Conservation (phyloP, 2,329 filamentous ascomycete genomes). For the Colletotrichum lini region DNA sequence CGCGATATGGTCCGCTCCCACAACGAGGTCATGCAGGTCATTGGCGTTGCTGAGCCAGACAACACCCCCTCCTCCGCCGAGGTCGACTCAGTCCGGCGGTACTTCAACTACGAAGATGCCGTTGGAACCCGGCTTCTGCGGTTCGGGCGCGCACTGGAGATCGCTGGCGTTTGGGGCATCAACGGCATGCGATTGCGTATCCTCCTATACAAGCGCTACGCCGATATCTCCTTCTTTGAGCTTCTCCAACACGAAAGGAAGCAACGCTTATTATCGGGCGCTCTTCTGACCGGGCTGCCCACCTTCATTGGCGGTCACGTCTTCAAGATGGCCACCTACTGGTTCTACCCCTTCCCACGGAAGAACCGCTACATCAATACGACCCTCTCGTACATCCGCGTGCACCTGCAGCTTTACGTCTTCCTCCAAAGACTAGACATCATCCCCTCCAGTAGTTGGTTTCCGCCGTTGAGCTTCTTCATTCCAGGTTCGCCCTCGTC, state of each 20-base stretch:
- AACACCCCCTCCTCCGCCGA: conserved; percentile 57
- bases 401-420: conserved; percentile 68
- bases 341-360: conserved; percentile 40
- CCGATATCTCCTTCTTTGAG: conserved; percentile 63
- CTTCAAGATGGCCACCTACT: conserved; percentile 49
- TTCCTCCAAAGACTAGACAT: conserved; percentile 67
- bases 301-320: conserved; percentile 53
- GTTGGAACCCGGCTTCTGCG: conserved; percentile 58
- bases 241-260: conserved; percentile 54
- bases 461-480: conserved; percentile 66
- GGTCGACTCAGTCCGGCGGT: conserved; percentile 58
- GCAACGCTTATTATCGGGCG: conserved; percentile 51
- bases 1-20: conserved; percentile 71
- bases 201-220: conserved; percentile 67
- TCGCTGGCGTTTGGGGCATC: conserved; percentile 65
- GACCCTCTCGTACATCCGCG: conserved; percentile 56
- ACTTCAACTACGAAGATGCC: conserved; percentile 63
- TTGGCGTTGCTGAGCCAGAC: conserved; percentile 73
- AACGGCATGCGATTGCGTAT: conserved; percentile 68
- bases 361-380: conserved; percentile 43
- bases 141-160: conserved; percentile 54
- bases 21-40: conserved; percentile 75
- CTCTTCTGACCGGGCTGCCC: conserved; percentile 58
- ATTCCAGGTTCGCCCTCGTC: conserved; percentile 68
- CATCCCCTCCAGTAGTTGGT: conserved; percentile 55